Percentiles rank a stretch among this genome's conserved stretches.
phyloP scores from a whole-genome alignment of 1,139 yeast genomes.

The Geotrichum histeridarum region DNA sequence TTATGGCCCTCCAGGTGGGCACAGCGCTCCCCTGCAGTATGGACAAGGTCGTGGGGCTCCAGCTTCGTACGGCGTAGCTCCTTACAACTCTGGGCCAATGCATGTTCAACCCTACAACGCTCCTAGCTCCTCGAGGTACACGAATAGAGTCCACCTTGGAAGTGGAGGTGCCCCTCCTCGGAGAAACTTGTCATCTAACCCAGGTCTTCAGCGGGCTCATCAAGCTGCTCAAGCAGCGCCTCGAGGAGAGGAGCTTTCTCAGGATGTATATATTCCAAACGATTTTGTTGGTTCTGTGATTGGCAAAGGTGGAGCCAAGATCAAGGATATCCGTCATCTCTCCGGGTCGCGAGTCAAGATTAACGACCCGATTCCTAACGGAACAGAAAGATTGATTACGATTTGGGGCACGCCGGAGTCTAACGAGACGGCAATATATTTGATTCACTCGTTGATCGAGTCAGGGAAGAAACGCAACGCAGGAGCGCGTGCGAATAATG shows the following conservation, averaged over 20 bases:
- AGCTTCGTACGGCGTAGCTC: neutral
- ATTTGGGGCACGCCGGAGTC: slow-evolving; percentile 66
- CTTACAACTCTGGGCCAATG: slow-evolving; percentile 1
- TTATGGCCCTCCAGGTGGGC: slow-evolving; percentile 4
- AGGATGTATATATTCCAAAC: slow-evolving; percentile 72
- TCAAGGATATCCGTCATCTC: slow-evolving; percentile 69
- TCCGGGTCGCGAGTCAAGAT: slow-evolving; percentile 75
- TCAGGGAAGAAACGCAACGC: slow-evolving; percentile 43
- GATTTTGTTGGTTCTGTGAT: slow-evolving; percentile 77
- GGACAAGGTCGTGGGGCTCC: slow-evolving; percentile 1
- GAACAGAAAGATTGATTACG: slow-evolving; percentile 56
- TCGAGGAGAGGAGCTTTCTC: slow-evolving; percentile 50
- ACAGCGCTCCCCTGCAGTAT: slow-evolving; percentile 2
- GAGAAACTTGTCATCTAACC: slow-evolving; percentile 12
- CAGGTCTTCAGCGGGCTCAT: slow-evolving; percentile 24
- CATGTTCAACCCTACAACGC: slow-evolving; percentile 14
- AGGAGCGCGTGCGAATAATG: neutral
- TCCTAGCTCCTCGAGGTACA: slow-evolving; percentile 7
- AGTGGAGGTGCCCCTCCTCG: slow-evolving; percentile 8
- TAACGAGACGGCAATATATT: slow-evolving; percentile 69
- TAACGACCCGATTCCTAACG: slow-evolving; percentile 45
- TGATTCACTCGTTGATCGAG: slow-evolving; percentile 72
- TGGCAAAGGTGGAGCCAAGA: slow-evolving; percentile 81
- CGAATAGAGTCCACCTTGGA: slow-evolving; percentile 10
- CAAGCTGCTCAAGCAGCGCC: slow-evolving; percentile 27